phyloP scores from a whole-genome alignment of 164 flowering plant genomes.

The Magnolia kwangsiensis region DNA sequence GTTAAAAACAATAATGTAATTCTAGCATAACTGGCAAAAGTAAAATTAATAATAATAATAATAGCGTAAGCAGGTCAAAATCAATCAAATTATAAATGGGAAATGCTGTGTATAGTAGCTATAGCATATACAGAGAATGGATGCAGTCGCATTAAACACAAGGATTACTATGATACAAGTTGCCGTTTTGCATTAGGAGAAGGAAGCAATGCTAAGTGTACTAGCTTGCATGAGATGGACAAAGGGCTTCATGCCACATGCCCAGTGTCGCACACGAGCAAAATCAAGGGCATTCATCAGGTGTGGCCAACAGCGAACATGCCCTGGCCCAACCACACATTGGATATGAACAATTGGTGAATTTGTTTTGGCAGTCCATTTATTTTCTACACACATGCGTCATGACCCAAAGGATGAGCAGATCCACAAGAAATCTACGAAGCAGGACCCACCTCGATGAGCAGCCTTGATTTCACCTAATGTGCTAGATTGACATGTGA shows the following conservation, averaged over 20 bases:
- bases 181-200: background rate
- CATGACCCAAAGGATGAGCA: background rate
- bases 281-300: too few species aligned
- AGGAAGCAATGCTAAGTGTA: background rate
- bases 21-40: constrained; percentile 1
- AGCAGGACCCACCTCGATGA: too few species aligned
- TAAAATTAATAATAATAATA: background rate
- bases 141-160: background rate
- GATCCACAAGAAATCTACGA: background rate
- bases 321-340: too few species aligned
- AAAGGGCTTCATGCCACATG: background rate
- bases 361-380: background rate
- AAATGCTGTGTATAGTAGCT: background rate
- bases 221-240: background rate
- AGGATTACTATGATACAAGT: background rate
- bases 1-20: constrained; percentile 7
- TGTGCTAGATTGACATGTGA: too few species aligned
- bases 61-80: background rate
- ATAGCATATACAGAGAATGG: background rate
- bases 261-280: background rate
- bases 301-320: too few species aligned
- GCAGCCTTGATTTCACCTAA: too few species aligned
- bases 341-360: too few species aligned
- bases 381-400: background rate
- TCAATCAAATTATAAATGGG: background rate